Evolutionary conservation across 2,329 filamentous ascomycete genomes (phyloP), one percentile per base, ranked within the genome.

Genomic region (Penicillium sclerotigenum): DNA sequence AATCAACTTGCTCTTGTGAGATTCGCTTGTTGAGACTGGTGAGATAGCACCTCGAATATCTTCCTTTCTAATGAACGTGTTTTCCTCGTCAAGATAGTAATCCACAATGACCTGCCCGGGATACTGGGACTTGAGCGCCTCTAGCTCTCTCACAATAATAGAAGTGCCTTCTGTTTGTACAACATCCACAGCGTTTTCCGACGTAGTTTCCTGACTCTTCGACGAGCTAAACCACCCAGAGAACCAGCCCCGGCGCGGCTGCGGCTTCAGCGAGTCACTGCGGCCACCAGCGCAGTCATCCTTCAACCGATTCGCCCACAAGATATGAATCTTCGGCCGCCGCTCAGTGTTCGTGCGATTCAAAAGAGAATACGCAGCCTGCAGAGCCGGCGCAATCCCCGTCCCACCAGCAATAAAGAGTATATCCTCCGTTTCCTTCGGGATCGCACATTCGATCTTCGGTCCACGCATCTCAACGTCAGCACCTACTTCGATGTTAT

Each of bases 321-420:
- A 75, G 28, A 97, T 86, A 47, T 84, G 82, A 52, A 96, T 82
- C 40, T 68, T 77, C 3, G 78, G 75, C n/a, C 68, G 68, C 9
- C 63, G 58, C 5, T 58, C 58, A 31, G 59, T 40, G 14, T 57
- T 62, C 55, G 76, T 68, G 62, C 71, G 59, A 53, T 60, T 64
- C 47, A 68, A 75, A 11, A 93, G 73, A 0, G 84, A 83, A 58
- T 86, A 77, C 1, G 87, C 89, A 38, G 88, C 83, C 74, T 97
- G 93, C 72, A 97, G 75, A 8, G 92, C 94, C 0, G 93, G 90
- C 16, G 91, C 91, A 65, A 99, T 89, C 1, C 94, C 93, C 0
- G 94, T 99, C 0, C 94, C 94, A 2, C 92, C 94, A 1, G 92
- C 94, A 22, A 97, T 77, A 68, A 97, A 96, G 2, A 97, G 78